phyloP scores from a whole-genome alignment of 306 rosid genomes.

The Nissolia schottii region DNA sequence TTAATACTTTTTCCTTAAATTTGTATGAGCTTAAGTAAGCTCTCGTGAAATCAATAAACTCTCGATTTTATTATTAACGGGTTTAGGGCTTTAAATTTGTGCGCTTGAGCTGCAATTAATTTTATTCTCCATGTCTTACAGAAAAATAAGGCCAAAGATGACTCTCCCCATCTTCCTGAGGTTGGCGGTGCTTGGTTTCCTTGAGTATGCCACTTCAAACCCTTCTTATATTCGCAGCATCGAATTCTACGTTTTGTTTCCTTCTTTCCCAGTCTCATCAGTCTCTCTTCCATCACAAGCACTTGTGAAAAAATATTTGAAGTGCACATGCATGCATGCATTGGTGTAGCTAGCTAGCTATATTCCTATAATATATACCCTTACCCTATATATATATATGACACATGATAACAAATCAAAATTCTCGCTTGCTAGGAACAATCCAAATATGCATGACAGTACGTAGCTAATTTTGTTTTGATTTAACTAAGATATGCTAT shows the following conservation, averaged over 20 bases:
- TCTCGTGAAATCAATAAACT: no score
- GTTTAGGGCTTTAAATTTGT: no score
- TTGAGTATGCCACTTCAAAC: slow-evolving; percentile 69
- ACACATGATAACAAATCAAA: background rate
- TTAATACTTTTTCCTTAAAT: no score
- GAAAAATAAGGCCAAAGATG: slow-evolving; percentile 91
- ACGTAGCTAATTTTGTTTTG: background rate
- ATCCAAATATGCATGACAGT: background rate
- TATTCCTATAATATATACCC: background rate
- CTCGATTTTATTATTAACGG: no score
- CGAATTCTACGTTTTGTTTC: slow-evolving; percentile 1
- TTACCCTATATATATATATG: background rate
- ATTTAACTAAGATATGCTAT: background rate
- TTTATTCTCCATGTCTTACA: slow-evolving; percentile 25
- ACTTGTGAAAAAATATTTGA: background rate
- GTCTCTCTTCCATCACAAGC: slow-evolving; percentile 22
- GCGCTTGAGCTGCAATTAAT: no score
- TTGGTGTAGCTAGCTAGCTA: background rate
- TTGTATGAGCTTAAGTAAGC: no score
- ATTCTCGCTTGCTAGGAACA: background rate
- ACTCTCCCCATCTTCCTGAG: slow-evolving; percentile 74
- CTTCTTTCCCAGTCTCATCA: background rate
- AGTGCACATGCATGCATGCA: slow-evolving; percentile 6
- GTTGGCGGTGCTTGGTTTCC: slow-evolving; percentile 62
- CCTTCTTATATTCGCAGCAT: background rate